Evolutionary conservation across 495 filamentous ascomycete species (phyloP).

Genomic region (Filosporella fistucella): DNA sequence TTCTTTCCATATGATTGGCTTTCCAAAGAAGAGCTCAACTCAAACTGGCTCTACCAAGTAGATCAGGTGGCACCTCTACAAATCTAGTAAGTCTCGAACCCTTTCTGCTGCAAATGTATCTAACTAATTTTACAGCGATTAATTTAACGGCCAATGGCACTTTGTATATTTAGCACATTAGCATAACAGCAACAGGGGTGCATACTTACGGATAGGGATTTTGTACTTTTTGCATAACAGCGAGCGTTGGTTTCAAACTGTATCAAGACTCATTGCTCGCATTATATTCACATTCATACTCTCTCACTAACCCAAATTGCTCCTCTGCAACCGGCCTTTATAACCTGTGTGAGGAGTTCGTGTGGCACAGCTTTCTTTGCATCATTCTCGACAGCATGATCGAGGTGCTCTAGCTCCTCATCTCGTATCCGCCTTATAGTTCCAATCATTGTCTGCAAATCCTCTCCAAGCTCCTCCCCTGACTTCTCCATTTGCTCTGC

Average conservation of each 20-base stretch:
- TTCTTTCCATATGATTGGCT: conserved; percentile 96
- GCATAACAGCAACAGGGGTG: conserved; percentile 7
- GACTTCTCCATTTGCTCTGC: conserved; percentile 54
- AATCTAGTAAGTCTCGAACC: conserved; percentile 76
- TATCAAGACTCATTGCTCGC: no score
- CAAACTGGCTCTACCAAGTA: conserved; percentile 95
- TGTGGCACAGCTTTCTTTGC: conserved; percentile 84
- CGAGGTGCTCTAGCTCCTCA: conserved; percentile 94
- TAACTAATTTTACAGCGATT: conserved; percentile 18
- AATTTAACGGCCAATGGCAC: conserved; percentile 1
- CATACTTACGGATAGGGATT: conserved; percentile 11
- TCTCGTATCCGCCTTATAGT: conserved; percentile 83
- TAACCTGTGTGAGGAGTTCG: conserved; percentile 81
- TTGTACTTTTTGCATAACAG: conserved; percentile 15
- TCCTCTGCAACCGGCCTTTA: conserved; percentile 79
- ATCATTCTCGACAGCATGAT: conserved; percentile 91
- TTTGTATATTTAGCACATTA: conserved; percentile 13
- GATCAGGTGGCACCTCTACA: conserved; percentile 94
- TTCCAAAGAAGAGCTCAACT: conserved; percentile 79
- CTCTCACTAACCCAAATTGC: conserved; percentile 81
- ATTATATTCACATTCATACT: conserved; percentile 13
- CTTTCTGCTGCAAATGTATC: neutral
- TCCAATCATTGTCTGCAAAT: conserved; percentile 67
- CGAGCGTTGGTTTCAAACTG: conserved; percentile 12
- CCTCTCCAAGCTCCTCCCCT: conserved; percentile 74